Evolutionary conservation across 345 rosid species (phyloP).

Genomic region (Boechera divaricarpa): DNA sequence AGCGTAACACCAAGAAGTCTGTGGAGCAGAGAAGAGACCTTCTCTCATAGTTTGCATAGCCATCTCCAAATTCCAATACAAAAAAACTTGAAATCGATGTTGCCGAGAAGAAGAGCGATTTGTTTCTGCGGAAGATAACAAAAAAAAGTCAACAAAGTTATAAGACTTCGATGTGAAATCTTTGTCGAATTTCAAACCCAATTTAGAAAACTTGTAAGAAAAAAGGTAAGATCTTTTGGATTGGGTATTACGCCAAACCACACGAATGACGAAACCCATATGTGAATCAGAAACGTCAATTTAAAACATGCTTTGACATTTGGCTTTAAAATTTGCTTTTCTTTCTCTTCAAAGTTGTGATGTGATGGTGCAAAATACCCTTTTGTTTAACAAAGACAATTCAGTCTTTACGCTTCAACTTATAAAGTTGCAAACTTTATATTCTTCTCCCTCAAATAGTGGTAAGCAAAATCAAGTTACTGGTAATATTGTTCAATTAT

Average conservation of each 20-base stretch:
- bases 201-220: background rate
- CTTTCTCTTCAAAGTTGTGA: no score
- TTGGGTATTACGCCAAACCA: slow-evolving; percentile 45
- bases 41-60: slow-evolving; percentile 84
- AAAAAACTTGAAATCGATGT: background rate
- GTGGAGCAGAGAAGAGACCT: slow-evolving; percentile 59
- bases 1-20: slow-evolving; percentile 71
- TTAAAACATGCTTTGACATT: no score
- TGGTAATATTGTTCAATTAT: no score
- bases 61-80: slow-evolving; percentile 49
- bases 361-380: no score
- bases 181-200: slow-evolving; percentile 30
- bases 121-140: slow-evolving; percentile 47
- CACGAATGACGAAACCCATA: slow-evolving; percentile 36
- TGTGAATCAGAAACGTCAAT: no score
- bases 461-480: no score
- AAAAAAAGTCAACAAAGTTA: slow-evolving; percentile 38
- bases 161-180: slow-evolving; percentile 17
- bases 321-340: no score
- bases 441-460: no score
- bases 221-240: slow-evolving; percentile 35
- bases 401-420: no score
- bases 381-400: no score
- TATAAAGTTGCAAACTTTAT: no score
- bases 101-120: slow-evolving; percentile 24